Evolutionary conservation across 2,329 filamentous ascomycete species (phyloP).

Genomic region (Claviceps sp.): DNA sequence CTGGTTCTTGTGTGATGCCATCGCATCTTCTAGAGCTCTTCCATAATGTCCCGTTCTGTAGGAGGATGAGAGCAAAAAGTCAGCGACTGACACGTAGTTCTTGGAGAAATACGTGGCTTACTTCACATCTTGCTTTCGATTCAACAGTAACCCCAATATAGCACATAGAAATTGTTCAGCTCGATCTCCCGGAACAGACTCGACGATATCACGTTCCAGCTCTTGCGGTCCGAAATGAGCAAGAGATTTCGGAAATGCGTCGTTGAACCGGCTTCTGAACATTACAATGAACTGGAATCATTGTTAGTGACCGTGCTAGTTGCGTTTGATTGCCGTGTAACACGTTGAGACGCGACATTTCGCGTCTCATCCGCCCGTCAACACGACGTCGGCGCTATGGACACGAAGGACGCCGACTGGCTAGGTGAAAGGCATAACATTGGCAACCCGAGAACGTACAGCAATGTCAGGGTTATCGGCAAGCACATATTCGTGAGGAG

Average conservation of each 20-base stretch:
- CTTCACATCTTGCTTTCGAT: slow-evolving; percentile 98
- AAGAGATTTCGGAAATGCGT: slow-evolving; percentile 76
- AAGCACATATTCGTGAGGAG: slow-evolving; percentile 77
- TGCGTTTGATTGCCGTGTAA: neutral
- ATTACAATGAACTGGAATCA: slow-evolving; percentile 77
- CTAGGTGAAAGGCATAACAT: neutral
- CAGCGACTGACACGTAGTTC: too few relatives aligned
- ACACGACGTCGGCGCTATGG: slow-evolving; percentile 3
- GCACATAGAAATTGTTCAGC: slow-evolving; percentile 84
- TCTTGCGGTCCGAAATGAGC: slow-evolving; percentile 91
- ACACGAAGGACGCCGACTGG: neutral
- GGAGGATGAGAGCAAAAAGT: neutral
- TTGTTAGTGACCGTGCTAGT: slow-evolving; percentile 3
- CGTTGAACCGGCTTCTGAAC: slow-evolving; percentile 88
- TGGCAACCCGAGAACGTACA: slow-evolving; percentile 45
- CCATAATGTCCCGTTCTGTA: slow-evolving; percentile 79
- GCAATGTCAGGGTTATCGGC: slow-evolving; percentile 88
- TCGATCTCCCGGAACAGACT: slow-evolving; percentile 65
- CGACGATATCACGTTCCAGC: slow-evolving; percentile 73
- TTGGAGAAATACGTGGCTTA: slow-evolving; percentile 34
- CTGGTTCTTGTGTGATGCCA: slow-evolving; percentile 71
- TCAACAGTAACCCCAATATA: slow-evolving; percentile 73
- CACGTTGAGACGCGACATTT: slow-evolving; percentile 33
- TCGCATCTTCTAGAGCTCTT: slow-evolving; percentile 84
- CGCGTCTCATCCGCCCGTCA: slow-evolving; percentile 32